Base-by-base conservation (phyloP, 1,284 basidiomycete genomes). In the Chiua sp. region DNA sequence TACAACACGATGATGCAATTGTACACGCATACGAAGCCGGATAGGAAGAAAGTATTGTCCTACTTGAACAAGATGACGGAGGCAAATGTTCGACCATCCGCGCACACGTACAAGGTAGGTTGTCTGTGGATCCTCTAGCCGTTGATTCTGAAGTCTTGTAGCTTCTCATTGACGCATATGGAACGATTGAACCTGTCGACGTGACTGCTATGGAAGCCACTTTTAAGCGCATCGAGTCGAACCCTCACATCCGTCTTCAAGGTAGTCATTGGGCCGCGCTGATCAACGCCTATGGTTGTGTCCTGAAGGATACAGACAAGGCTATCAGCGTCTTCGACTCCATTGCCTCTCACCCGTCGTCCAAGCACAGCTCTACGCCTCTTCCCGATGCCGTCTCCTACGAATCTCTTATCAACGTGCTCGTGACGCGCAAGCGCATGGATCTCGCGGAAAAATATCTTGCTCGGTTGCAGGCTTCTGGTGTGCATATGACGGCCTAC, bases 1-100 rank as follows among this genome's bases (percentile, higher is more conserved):
- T 94, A 87, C 81, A 99, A 98, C 79, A 98, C 93, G 44, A 98
- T 99, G 96, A 98, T 99, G 86, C 98, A 99, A 77, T 86, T 97
- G 72, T 98, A 94, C 78, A 91, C 93, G 52, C 88, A 92, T 63
- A 97, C 92, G 28, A 92, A 92, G 70, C 96, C 95, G 2, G 90
- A 95, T 67, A 88, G 96, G 54, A 85, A 85, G 35, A 83, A 87
- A 48, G 91, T 91, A 18, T 75, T 98, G 44, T 79, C 85, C 66
- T 99, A 92, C 77, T 93, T 92, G 75, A 73, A 90, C 56, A 82
- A 87, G 68, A 84, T 99, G 77, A 74, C 80, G 39, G 73, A 77
- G 18, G 87, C 85, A 8, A 77, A 83, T 2, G 88, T 99, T 44
- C 68, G 75, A 7, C 94, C 95, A 32, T 91, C 92, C 6, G 87